These are phyloP conservation scores for Cryptococcus wingfieldii DNA, from an alignment of 1,284 basidiomycete species.

Conservation along the genomic window DNA sequence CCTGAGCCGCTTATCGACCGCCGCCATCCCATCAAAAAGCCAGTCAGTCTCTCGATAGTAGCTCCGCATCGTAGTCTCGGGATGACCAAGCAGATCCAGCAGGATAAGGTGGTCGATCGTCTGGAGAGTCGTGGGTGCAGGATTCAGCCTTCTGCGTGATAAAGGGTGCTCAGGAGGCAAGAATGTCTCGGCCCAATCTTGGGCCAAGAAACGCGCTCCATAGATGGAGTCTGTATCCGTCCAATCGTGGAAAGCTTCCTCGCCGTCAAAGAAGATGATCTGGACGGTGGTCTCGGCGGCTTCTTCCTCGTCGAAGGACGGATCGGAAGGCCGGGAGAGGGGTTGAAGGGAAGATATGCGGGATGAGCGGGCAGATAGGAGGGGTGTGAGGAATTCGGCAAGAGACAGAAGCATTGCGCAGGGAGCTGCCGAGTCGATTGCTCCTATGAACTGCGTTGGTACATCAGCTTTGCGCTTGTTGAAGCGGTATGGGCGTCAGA, in stretches of 20 bases:
- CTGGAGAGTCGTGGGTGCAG: conserved; percentile 61
- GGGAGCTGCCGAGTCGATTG: conserved; percentile 94
- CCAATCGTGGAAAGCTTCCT: conserved; percentile 93
- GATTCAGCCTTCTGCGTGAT: conserved; percentile 58
- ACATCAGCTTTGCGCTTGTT: background rate
- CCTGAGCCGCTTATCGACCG: conserved; percentile 62
- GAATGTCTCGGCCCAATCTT: conserved; percentile 71
- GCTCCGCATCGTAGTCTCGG: conserved; percentile 65
- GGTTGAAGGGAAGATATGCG: conserved; percentile 53
- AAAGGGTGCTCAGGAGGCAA: conserved; percentile 54
- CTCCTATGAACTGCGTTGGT: conserved; percentile 76
- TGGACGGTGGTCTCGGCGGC: conserved; percentile 79
- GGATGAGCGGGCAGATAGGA: conserved; percentile 62
- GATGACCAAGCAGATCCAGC: conserved; percentile 79
- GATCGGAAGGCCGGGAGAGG: conserved; percentile 29
- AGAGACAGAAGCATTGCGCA: conserved; percentile 90
- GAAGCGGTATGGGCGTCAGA: background rate
- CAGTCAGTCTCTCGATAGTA: conserved; percentile 86
- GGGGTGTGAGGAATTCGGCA: conserved; percentile 69
- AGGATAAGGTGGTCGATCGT: conserved; percentile 84
- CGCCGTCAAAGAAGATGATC: conserved; percentile 96
- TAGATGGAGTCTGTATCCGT: conserved; percentile 87
- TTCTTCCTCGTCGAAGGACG: conserved; percentile 61
- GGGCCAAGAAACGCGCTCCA: conserved; percentile 85
- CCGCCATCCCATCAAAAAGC: conserved; percentile 72